Conservation (phyloP, 495 filamentous ascomycete genomes). For the Penicillium arizonense region DNA sequence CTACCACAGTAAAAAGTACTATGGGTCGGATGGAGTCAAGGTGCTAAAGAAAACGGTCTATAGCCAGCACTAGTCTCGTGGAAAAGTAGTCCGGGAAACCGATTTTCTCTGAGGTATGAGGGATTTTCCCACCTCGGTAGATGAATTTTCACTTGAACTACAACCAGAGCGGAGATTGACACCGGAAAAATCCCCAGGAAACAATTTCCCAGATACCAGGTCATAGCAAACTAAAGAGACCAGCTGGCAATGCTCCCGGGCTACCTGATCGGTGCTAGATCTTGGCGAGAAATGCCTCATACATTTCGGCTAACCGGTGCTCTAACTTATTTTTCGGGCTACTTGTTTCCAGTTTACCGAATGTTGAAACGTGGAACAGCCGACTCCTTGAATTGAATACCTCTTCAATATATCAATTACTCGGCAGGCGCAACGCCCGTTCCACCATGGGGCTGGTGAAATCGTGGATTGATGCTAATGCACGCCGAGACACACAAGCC, state of each 20-base stretch:
- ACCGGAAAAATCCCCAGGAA: conserved; percentile 8
- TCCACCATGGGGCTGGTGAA: conserved; percentile 24
- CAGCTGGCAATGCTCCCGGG: conserved; percentile 2
- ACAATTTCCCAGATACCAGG: conserved; percentile 2
- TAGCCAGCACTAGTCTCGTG: too few relatives aligned
- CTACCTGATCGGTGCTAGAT: conserved; percentile 28
- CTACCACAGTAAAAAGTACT: background rate
- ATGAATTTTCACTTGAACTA: background rate
- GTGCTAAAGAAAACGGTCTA: too few relatives aligned
- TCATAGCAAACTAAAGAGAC: background rate
- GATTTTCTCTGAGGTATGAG: background rate
- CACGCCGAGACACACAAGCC: background rate
- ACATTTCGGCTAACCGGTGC: conserved; percentile 5
- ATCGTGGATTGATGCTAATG: background rate
- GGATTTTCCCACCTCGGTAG: conserved; percentile 14
- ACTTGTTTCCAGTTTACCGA: background rate
- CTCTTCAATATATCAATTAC: background rate
- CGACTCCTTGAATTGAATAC: background rate
- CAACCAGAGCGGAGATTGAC: background rate
- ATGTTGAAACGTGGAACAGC: background rate
- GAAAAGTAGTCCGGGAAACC: too few relatives aligned
- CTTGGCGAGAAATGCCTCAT: conserved; percentile 28
- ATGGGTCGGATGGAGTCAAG: too few relatives aligned
- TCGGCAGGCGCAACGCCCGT: conserved; percentile 4
- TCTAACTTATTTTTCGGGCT: background rate